These are phyloP conservation scores for Penicillium turbatum DNA, from an alignment of 495 filamentous ascomycete genomes.

Conservation along the genomic window DNA sequence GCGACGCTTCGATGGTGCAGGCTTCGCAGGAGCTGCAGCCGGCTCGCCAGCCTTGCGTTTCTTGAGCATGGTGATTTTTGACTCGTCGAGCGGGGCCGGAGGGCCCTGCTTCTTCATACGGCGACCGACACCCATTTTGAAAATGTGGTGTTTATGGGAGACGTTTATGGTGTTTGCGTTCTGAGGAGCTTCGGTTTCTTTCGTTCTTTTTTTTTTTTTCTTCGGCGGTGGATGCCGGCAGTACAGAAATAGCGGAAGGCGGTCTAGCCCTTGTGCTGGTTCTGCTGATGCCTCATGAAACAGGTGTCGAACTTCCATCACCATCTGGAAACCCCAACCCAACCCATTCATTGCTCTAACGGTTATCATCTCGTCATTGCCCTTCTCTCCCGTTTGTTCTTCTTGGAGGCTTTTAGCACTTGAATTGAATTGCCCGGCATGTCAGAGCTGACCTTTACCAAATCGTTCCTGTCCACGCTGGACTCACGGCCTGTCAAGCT, in stretches of 20 bases:
- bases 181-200: slow-evolving; percentile 21
- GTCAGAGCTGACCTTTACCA: slow-evolving; percentile 83
- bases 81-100: slow-evolving; percentile 77
- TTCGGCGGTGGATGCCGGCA: slow-evolving; percentile 34
- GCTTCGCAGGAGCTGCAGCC: slow-evolving; percentile 35
- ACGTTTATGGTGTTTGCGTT: slow-evolving; percentile 13
- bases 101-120: slow-evolving; percentile 95
- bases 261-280: slow-evolving; percentile 17
- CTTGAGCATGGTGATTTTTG: slow-evolving; percentile 63
- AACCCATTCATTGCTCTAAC: background rate
- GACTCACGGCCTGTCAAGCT: slow-evolving; percentile 75
- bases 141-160: slow-evolving; percentile 17
- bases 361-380: background rate
- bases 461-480: slow-evolving; percentile 72
- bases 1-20: slow-evolving; percentile 57
- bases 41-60: slow-evolving; percentile 67
- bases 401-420: background rate
- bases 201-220: slow-evolving; percentile 33
- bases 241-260: slow-evolving; percentile 25
- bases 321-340: background rate
- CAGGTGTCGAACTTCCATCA: slow-evolving; percentile 1
- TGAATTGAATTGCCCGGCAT: slow-evolving; percentile 41
- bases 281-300: background rate
- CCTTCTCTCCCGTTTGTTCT: background rate
- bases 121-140: slow-evolving; percentile 79